Evolutionary conservation across 2,329 filamentous ascomycete genomes (phyloP), one percentile per base, ranked within the genome.

Genomic region (Rhexocercosporidium sp.): DNA sequence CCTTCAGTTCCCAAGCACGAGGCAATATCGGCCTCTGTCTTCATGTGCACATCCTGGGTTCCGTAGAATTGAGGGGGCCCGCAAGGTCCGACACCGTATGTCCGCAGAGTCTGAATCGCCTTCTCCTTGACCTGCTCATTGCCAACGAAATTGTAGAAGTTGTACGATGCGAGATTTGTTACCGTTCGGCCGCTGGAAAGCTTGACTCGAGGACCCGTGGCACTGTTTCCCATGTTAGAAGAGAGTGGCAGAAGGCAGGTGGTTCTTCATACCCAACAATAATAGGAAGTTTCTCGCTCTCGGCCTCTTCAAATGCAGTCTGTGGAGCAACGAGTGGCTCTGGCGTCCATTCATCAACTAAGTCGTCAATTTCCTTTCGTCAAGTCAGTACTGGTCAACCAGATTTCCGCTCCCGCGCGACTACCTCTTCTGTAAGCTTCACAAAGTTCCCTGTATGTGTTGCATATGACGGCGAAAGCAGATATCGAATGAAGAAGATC

Each of bases 11-110:
- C 96, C 29, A 99, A 81, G 77, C 95, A 97, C 11, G 92, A 87
- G 27, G 96, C 94, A 76, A 99, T 94, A 78, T 98, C 95, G 65
- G 92, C 88, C 81, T 99, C 96, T 18, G 93, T 94, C 83, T 96
- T 96, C 88, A 97, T 95, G 80, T 99, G 96, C 54, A 98, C 94
- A 80, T 99, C 96, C 79, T 98, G 95, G 37, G 94, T 99, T 71
- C 94, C 96, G 82, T 99, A 99, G 82, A 99, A 99, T 71, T 97
- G 94, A 6, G 96, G 96, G 20, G 96, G 96, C 22, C 96, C 96
- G 78, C 96, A 99, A 66, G 96, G 95, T 9, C 96, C 96, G 47
- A 99, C 96, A 65, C 96, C 96, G 75, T 99, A 99, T 22, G 92
- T 97, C 68, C 95, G 92, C 46, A 99, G 86, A 0, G 94, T 96